These are phyloP conservation scores for Trichoderma endophyticum DNA, from an alignment of 2,329 filamentous ascomycete species.

Conservation along the genomic window DNA sequence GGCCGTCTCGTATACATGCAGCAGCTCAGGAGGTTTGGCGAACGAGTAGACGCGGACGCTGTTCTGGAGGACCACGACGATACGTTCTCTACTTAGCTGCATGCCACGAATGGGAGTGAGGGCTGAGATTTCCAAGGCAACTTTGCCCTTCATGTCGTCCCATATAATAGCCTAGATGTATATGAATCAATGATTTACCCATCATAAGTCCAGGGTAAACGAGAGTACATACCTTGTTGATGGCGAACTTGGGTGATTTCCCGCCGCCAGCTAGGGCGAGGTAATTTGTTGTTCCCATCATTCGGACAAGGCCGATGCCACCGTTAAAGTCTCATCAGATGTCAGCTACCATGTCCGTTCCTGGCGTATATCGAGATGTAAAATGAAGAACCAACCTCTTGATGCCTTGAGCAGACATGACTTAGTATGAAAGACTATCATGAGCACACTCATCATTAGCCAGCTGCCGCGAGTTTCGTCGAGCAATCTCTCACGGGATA, in stretches of 20 bases:
- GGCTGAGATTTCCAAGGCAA: conserved; percentile 74
- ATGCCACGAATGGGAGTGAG: conserved; percentile 78
- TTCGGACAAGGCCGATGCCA: conserved; percentile 77
- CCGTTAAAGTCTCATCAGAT: conserved; percentile 65
- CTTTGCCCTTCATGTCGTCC: conserved; percentile 77
- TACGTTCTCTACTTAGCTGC: conserved; percentile 69
- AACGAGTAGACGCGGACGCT: conserved; percentile 80
- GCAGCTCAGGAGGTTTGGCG: conserved; percentile 64
- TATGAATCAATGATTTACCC: background rate
- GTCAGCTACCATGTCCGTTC: background rate
- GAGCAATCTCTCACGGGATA: background rate
- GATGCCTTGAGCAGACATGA: conserved; percentile 65
- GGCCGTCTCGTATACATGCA: conserved; percentile 78
- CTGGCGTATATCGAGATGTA: background rate
- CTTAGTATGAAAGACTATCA: conserved; percentile 67
- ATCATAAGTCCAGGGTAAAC: background rate
- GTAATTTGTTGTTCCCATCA: conserved; percentile 85
- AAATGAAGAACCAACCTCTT: conserved; percentile 35
- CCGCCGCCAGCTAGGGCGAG: conserved; percentile 88
- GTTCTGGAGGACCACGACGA: conserved; percentile 79
- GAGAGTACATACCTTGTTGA: conserved; percentile 75
- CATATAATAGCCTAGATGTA: conserved; percentile 70
- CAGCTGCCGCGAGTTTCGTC: background rate
- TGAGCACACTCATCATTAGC: conserved; percentile 27
- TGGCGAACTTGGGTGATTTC: conserved; percentile 77